A percentile compares a stretch with the other conserved stretches of the same genome.
These are phyloP conservation scores for Silybum marianum DNA, from an alignment of 129 eudicot genomes.

Conservation along the genomic window DNA sequence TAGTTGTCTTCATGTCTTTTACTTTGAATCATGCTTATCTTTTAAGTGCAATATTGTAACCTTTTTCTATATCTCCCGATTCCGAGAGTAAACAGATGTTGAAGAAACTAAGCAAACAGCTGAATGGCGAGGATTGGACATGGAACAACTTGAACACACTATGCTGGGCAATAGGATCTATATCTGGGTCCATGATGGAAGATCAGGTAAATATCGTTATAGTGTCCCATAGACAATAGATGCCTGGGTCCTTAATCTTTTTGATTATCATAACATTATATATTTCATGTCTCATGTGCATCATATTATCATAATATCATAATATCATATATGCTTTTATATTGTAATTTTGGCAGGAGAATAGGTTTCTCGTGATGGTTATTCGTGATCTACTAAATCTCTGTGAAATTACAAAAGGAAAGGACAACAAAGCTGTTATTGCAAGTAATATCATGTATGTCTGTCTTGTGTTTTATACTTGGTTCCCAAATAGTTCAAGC, in stretches of 20 bases:
- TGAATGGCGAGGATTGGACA: slow-evolving; percentile 96
- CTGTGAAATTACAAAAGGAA: slow-evolving; percentile 95
- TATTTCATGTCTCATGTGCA: not conserved
- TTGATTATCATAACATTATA: not conserved
- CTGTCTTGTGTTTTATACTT: not conserved
- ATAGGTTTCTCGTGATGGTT: slow-evolving; percentile 97
- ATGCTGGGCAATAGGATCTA: slow-evolving; percentile 99
- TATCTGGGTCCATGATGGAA: slow-evolving; percentile 98
- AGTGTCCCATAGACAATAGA: not conserved
- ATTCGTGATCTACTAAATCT: slow-evolving; percentile 92
- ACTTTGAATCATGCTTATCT: slow-evolving; percentile 11
- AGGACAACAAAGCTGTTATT: slow-evolving; percentile 98
- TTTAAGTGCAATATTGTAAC: slow-evolving; percentile 6
- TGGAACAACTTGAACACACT: slow-evolving; percentile 98
- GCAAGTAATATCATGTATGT: slow-evolving; percentile 98
- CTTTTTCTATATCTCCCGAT: not conserved
- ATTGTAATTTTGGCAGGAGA: slow-evolving; percentile 61
- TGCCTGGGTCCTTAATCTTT: not conserved
- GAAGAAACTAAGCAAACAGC: slow-evolving; percentile 72
- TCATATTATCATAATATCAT: slow-evolving; percentile 7
- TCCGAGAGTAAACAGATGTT: slow-evolving; percentile 58
- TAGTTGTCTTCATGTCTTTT: slow-evolving; percentile 1
- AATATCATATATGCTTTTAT: slow-evolving; percentile 2
- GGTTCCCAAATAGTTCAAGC: not conserved
- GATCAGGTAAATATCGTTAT: slow-evolving; percentile 61